Percentiles rank a stretch among this genome's conserved stretches.
phyloP scores from a whole-genome alignment of 2,329 filamentous ascomycete species.

The Exserohilum rostratum region DNA sequence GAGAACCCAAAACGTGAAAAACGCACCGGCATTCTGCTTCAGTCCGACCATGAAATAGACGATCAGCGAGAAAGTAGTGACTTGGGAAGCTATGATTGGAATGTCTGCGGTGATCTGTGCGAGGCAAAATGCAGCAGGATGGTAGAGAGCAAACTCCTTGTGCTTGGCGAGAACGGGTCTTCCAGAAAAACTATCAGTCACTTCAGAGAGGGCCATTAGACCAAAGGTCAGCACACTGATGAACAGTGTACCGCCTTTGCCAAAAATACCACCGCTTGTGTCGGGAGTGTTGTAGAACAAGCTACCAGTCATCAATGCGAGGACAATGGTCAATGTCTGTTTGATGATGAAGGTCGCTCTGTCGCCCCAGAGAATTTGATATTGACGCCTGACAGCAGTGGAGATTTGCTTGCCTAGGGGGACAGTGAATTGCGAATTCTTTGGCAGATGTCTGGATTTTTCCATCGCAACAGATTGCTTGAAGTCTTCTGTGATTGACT shows the following conservation, averaged over 20 bases:
- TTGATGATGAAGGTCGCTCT: constrained; percentile 68
- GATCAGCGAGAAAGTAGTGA: constrained; percentile 63
- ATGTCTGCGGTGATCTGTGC: constrained; percentile 69
- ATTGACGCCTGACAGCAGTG: constrained; percentile 64
- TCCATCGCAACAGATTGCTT: neutral
- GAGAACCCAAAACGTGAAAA: constrained; percentile 81
- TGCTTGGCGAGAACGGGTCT: constrained; percentile 88
- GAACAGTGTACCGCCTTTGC: constrained; percentile 69
- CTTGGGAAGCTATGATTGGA: constrained; percentile 63
- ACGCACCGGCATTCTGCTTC: constrained; percentile 70
- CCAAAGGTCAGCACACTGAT: constrained; percentile 67
- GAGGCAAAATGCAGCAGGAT: constrained; percentile 75
- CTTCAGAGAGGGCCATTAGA: constrained; percentile 68
- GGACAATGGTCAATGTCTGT: constrained; percentile 61
- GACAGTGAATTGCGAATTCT: constrained; percentile 52
- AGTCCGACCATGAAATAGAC: constrained; percentile 86
- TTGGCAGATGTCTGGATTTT: constrained; percentile 48
- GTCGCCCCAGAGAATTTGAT: constrained; percentile 69
- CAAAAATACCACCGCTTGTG: constrained; percentile 64
- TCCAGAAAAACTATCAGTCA: constrained; percentile 63
- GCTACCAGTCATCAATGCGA: constrained; percentile 68
- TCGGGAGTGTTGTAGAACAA: constrained; percentile 66
- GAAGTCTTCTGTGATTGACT: neutral
- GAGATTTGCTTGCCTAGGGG: neutral
- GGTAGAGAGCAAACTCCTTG: constrained; percentile 79